Evolutionary conservation across 768 basidiomycete genomes (phyloP).

Genomic region (Auricularia sp.): DNA sequence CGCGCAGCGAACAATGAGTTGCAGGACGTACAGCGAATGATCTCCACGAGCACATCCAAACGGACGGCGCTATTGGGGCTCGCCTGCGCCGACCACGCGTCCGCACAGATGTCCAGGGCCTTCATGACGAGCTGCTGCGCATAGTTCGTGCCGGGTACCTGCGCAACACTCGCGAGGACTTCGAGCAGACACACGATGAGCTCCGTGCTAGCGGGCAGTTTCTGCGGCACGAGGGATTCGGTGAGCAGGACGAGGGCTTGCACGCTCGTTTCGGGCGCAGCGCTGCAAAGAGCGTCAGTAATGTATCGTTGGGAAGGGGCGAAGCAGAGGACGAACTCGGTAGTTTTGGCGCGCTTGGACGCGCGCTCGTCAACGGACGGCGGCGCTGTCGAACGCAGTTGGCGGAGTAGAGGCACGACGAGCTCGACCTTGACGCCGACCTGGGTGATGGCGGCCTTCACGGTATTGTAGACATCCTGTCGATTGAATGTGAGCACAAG

Average conservation of each 20-base stretch:
- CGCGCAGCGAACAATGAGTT: no score
- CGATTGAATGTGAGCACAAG: neutral
- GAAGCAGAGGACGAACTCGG: constrained; percentile 34
- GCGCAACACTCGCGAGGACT: constrained; percentile 52
- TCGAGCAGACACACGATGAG: constrained; percentile 66
- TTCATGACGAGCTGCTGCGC: constrained; percentile 78
- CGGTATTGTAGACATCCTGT: constrained; percentile 30
- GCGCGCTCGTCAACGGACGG: constrained; percentile 32
- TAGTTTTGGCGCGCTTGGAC: constrained; percentile 54
- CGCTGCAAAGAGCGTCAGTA: constrained; percentile 3
- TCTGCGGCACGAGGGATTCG: constrained; percentile 58
- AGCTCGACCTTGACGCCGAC: constrained; percentile 43
- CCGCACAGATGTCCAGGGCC: constrained; percentile 48
- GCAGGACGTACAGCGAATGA: constrained; percentile 57
- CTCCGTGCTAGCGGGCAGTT: constrained; percentile 59
- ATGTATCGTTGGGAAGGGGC: constrained; percentile 4
- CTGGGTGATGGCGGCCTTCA: constrained; percentile 40
- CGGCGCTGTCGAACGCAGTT: constrained; percentile 28
- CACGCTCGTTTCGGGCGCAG: constrained; percentile 31
- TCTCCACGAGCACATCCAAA: constrained; percentile 77
- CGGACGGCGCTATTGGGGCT: constrained; percentile 48
- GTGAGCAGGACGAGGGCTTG: constrained; percentile 47
- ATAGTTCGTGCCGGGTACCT: constrained; percentile 62
- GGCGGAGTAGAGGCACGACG: constrained; percentile 41
- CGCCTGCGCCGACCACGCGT: constrained; percentile 32